These are phyloP conservation scores for Triticum aestivum DNA, from an alignment of 176 grass and related monocot genomes.

Conservation along the genomic window IWGSC_CS_RefSeq_v2.1 NC_057801.1:490409052-490409551, in stretches of 20 bases:
- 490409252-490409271: background rate
- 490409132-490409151: background rate
- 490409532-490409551: background rate
- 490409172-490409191: background rate
- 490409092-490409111: too few species aligned
- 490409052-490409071: too few species aligned
- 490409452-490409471: background rate
- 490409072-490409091: too few species aligned
- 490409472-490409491: background rate
- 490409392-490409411: background rate
- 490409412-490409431: background rate
- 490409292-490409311: background rate
- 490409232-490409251: background rate
- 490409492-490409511: slow-evolving; percentile 15
- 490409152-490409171: background rate
- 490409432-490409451: background rate
- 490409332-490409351: background rate
- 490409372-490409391: background rate
- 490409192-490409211: background rate
- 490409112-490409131: background rate
- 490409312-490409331: background rate
- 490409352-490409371: background rate
- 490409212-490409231: too few species aligned
- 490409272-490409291: background rate
- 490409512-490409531: background rate